Base-by-base conservation (phyloP, 257 asterid species). In the Solanum commersonii region DNA sequence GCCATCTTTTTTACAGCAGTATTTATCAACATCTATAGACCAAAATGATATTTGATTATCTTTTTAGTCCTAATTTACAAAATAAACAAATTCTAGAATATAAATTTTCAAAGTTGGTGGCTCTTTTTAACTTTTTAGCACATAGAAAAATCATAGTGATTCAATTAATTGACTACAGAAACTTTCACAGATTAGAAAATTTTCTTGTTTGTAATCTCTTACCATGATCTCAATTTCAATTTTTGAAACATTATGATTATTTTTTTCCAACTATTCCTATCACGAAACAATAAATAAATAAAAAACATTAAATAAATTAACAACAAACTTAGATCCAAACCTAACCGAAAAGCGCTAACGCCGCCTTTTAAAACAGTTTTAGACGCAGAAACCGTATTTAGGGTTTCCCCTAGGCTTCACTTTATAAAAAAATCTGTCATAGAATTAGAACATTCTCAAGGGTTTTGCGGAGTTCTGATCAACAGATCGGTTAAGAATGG, bases 401-500 rank as follows among this genome's bases (percentile, higher is more conserved):
- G 70, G 74, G 82, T 29, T 37, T 44, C 37, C 73, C 42, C 49
- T n/a, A 42, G 1, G 3, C 46, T 25, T 68, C 60, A 25, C 18
- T 31, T 3, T 37, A 27, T 38, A 44, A 65, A 25, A 25, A 37
- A 27, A n/a, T 16, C 56, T 59, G 52, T 16, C 1, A 10, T 7
- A 52, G 46, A 67, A 12, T 22, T 13, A 25, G 86, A 13, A 20
- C 18, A 59, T 49, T 25, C 20, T 63, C 78, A 25, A 81, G 87
- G 87, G 82, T 83, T 87, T 67, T 67, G 74, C 31, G 34, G 73
- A 67, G 35, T 33, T 29, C 31, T 35, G 87, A 46, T 63, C 52
- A 49, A 37, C 16, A 42, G 2, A 84, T 84, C 33, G 68, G 25
- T 68, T 13, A 88, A 84, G 93, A 84, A 95, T 96, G 98, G 98